Conservation (phyloP, 202 grass and related monocot genomes). For the Brachypodium distachyon region DNA sequence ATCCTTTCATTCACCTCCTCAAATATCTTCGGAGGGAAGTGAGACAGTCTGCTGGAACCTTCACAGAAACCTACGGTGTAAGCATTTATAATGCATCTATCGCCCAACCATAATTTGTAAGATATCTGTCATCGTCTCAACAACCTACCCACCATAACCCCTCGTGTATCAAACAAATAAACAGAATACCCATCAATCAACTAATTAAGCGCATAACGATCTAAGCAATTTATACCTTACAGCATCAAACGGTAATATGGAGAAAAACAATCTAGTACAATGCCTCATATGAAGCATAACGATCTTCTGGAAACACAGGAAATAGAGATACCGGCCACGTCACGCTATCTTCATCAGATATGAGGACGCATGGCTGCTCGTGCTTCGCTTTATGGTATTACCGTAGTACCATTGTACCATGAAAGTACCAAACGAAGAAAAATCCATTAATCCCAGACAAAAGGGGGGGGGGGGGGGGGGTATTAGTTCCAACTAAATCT, state of each 20-base stretch:
- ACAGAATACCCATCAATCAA: not conserved
- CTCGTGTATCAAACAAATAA: not conserved
- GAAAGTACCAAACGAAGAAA: not conserved
- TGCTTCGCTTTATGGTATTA: not conserved
- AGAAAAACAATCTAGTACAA: not conserved
- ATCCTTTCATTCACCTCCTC: not conserved
- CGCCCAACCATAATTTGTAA: not conserved
- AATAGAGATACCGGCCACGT: not conserved
- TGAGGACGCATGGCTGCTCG: not conserved
- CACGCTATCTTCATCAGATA: constrained; percentile 3
- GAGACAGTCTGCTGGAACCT: not conserved
- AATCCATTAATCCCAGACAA: not conserved
- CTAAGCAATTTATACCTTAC: not conserved
- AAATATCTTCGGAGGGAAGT: not conserved
- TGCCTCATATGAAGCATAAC: not conserved
- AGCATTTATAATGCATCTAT: constrained; percentile 15
- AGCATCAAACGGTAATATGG: not conserved
- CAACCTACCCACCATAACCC: not conserved
- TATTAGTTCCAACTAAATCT: not conserved
- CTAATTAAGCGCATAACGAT: not conserved
- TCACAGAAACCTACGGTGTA: not conserved
- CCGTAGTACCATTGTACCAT: not conserved
- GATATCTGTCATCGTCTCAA: not conserved
- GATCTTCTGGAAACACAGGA: not conserved
- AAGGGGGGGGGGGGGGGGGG: not conserved